Percentiles rank a stretch among this genome's conserved stretches.
Evolutionary conservation across 225 moss, liverwort and hornwort species (phyloP).

Genomic region (Thuidium tamariscinum): DNA sequence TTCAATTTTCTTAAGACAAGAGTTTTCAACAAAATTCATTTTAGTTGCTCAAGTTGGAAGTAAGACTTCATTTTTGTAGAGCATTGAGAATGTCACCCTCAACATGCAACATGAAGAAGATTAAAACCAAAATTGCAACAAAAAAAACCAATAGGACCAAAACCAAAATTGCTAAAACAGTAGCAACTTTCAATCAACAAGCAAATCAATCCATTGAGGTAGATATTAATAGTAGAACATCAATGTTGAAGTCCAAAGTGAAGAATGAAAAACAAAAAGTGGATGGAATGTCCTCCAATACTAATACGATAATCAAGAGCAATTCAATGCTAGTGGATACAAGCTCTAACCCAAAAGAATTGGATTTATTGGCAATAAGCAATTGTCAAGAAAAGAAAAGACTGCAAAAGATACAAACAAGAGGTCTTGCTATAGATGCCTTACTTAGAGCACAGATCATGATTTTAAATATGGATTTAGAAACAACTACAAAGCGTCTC

Average conservation of each 20-base stretch:
- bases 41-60: neutral
- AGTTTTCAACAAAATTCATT: neutral
- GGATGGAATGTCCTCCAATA: neutral
- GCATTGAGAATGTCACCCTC: neutral
- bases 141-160: neutral
- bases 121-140: neutral
- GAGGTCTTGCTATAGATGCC: neutral
- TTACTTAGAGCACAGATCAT: neutral
- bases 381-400: neutral
- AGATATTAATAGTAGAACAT: neutral
- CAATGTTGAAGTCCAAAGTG: accelerated
- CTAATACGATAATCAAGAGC: no score
- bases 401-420: neutral
- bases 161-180: neutral
- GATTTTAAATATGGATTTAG: neutral
- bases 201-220: neutral
- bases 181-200: neutral
- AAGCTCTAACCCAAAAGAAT: neutral
- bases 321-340: neutral
- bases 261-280: no score
- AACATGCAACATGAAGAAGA: neutral
- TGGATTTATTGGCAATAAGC: neutral
- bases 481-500: neutral
- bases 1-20: neutral
- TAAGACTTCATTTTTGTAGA: neutral